These are phyloP conservation scores for Mycena vulgaris DNA, from an alignment of 768 basidiomycete genomes.

Conservation along the genomic window DNA sequence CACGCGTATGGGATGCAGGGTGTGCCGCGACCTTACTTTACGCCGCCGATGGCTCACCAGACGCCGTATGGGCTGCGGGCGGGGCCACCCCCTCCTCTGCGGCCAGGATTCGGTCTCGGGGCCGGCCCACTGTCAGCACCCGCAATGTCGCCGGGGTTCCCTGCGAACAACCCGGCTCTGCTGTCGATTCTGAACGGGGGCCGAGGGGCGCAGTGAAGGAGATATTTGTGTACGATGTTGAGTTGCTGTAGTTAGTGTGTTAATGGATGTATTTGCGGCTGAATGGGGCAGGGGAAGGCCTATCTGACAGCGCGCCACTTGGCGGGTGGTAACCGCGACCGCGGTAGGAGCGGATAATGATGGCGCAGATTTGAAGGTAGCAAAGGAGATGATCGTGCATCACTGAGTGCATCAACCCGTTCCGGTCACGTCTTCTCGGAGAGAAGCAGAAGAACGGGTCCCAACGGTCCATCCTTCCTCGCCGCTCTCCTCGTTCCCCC, in stretches of 20 bases:
- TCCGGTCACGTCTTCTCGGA: too few species aligned
- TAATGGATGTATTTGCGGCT: conserved; percentile 3
- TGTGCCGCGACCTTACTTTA: neutral
- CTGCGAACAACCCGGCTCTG: conserved; percentile 32
- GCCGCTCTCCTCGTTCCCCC: conserved; percentile 1
- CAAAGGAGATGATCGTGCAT: too few species aligned
- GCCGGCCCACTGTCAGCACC: conserved; percentile 29
- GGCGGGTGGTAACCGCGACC: conserved; percentile 15
- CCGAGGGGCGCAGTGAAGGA: conserved; percentile 17
- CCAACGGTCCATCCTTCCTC: neutral
- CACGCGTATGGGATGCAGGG: conserved; percentile 29
- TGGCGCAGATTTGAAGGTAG: too few species aligned
- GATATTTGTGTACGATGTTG: conserved; percentile 17
- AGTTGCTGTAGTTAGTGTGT: conserved; percentile 7
- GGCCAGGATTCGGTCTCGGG: neutral
- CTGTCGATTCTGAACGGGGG: conserved; percentile 43
- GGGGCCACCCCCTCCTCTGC: neutral
- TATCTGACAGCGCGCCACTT: neutral
- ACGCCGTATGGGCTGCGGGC: neutral
- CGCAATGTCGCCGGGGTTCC: conserved; percentile 27
- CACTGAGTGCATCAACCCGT: too few species aligned
- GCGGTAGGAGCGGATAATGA: conserved; percentile 15
- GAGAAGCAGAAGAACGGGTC: too few species aligned
- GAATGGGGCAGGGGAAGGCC: conserved; percentile 30
- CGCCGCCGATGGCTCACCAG: neutral